phyloP scores from a whole-genome alignment of 2,329 filamentous ascomycete genomes.

The Aureobasidium pullulans region DNA sequence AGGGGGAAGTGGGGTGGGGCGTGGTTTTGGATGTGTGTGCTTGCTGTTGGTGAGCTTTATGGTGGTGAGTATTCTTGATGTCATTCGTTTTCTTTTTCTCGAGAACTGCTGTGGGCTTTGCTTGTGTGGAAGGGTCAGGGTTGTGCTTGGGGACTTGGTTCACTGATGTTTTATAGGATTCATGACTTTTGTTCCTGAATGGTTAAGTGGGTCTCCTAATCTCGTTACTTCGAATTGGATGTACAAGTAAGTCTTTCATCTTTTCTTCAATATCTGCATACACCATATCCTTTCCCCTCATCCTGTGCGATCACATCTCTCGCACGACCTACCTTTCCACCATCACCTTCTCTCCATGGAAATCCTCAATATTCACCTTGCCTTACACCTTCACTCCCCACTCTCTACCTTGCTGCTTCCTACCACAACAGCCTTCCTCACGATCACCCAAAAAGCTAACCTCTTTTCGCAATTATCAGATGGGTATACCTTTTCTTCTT shows the following conservation, averaged over 20 bases:
- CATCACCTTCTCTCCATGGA: no score
- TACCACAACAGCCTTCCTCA: no score
- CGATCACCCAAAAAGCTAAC: background rate
- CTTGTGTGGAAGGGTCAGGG: background rate
- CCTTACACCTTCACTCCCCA: background rate
- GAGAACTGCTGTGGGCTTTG: background rate
- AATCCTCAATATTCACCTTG: no score
- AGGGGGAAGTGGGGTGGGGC: slow-evolving; percentile 30
- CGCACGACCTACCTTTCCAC: no score
- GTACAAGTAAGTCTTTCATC: slow-evolving; percentile 39
- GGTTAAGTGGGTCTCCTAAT: slow-evolving; percentile 51
- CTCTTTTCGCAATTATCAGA: slow-evolving; percentile 18
- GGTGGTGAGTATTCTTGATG: slow-evolving; percentile 37
- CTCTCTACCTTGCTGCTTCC: background rate
- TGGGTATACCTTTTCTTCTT: slow-evolving; percentile 60
- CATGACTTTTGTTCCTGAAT: slow-evolving; percentile 61
- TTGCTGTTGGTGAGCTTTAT: slow-evolving; percentile 59
- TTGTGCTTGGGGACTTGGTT: background rate
- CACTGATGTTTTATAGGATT: slow-evolving; percentile 33
- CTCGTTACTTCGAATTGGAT: slow-evolving; percentile 54
- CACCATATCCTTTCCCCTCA: background rate
- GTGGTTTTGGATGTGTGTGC: slow-evolving; percentile 51
- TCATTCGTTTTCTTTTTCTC: background rate
- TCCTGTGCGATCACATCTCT: background rate
- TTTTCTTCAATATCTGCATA: background rate